Evolutionary conservation across 768 basidiomycete species (phyloP).

Genomic region (Mrakia hoshinonis): DNA sequence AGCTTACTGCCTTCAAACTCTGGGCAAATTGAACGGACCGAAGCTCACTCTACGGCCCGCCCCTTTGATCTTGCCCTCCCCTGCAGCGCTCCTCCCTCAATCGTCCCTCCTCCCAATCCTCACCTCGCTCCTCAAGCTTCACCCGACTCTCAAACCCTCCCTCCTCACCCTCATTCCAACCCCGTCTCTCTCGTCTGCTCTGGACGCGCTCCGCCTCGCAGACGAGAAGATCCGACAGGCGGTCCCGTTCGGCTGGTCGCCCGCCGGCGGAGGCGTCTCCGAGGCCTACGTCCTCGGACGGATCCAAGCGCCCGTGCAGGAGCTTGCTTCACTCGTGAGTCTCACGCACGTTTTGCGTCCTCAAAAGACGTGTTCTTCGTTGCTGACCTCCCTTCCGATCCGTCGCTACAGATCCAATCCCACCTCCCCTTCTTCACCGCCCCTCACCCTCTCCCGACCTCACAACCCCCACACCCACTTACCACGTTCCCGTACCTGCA

Average conservation of each 20-base stretch:
- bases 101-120: slow-evolving; percentile 27
- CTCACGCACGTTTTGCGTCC: background rate
- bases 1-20: background rate
- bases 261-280: slow-evolving; percentile 12
- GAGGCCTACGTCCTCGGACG: slow-evolving; percentile 23
- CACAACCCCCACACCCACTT: slow-evolving; percentile 15
- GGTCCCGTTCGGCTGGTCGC: slow-evolving; percentile 26
- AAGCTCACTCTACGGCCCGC: background rate
- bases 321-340: slow-evolving; percentile 22
- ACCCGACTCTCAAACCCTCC: slow-evolving; percentile 18
- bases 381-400: background rate
- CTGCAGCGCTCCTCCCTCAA: slow-evolving; percentile 23
- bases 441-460: background rate
- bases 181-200: slow-evolving; percentile 25
- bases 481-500: slow-evolving; percentile 21
- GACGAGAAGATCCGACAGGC: slow-evolving; percentile 6
- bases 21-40: background rate
- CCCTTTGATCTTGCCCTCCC: background rate
- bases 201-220: slow-evolving; percentile 23
- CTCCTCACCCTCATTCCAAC: slow-evolving; percentile 21
- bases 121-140: slow-evolving; percentile 17
- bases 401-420: slow-evolving; percentile 13
- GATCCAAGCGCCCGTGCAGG: slow-evolving; percentile 5
- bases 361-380: background rate
- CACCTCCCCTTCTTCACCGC: slow-evolving; percentile 24